Base-by-base conservation (phyloP, 139 green algal species). In the Chlorella vulgaris region DNA sequence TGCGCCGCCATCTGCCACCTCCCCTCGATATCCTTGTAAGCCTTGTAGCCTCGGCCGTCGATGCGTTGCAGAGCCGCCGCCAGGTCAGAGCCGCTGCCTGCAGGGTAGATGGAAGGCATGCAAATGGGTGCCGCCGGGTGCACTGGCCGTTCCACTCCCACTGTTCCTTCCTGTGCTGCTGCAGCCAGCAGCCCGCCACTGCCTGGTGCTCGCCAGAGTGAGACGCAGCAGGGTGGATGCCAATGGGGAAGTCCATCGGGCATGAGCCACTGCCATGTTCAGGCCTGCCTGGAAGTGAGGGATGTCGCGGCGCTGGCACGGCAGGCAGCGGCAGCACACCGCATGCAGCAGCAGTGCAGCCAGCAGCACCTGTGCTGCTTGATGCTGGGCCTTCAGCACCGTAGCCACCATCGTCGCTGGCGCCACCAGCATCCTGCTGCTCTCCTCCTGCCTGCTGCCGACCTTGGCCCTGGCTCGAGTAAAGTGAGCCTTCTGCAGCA, bases 1-100 rank as follows among this genome's bases (percentile, higher is more conserved):
- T 33, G 55, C 28, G 58, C 8, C 26, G 35, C 29, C 74, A 70
- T 80, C 26, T 62, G n/a, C 77, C 78, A 71, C 36, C 61, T 26
- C n/a, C 78, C 88, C 66, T 84, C 42, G 7, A 94, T 71, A 80
- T 93, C 86, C 13, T 90, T 79, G 70, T 94, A 94, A 4, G 85
- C 86, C 6, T 63, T 69, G 70, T 93, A 94, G 6, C 70, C 47
- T n/a, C 76, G 79, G 50, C 90, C 88, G 7, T 94, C 85, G 5
- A 94, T 87, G 39, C 73, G 55, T 1, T 39, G 79, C 69, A 93
- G 84, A 40, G n/a, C 43, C 7, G 33, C 22, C 8, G 61, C 71
- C 51, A 90, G 75, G 35, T 81, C 51, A n/a, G 65, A 61, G 22
- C 29, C 21, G 76, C 42, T 61, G 62, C 76, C 76, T 79, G 73